Evolutionary conservation across 192 early-diverging fungal species (phyloP).

Genomic region (Linnemannia zychae): DNA sequence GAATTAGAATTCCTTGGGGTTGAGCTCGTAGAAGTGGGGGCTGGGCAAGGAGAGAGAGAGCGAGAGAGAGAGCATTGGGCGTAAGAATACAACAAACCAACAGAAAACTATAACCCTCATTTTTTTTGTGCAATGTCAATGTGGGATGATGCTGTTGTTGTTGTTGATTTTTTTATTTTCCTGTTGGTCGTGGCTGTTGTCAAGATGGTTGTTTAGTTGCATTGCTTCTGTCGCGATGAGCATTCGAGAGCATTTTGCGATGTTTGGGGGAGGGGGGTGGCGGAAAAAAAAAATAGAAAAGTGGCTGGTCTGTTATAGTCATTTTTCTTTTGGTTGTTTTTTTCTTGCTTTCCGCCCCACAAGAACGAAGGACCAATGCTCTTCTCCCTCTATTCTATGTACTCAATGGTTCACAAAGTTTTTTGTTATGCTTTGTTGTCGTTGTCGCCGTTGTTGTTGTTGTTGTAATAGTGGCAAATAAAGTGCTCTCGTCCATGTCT

Average conservation of each 20-base stretch:
- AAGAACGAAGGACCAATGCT: background rate
- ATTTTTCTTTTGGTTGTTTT: background rate
- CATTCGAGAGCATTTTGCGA: constrained; percentile 1
- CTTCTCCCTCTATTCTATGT: background rate
- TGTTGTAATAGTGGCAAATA: too few species aligned
- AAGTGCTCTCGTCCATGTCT: too few species aligned
- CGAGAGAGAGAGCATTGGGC: background rate
- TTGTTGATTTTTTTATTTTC: background rate
- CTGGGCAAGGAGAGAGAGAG: background rate
- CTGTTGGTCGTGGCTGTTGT: background rate
- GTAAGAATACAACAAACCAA: background rate
- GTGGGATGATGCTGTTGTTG: background rate
- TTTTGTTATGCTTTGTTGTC: too few species aligned
- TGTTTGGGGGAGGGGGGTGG: background rate
- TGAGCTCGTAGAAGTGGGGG: background rate
- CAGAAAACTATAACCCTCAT: background rate
- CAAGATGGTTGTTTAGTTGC: too few species aligned
- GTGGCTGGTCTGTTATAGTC: background rate
- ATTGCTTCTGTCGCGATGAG: background rate
- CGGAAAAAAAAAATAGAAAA: background rate
- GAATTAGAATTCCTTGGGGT: constrained; percentile 7
- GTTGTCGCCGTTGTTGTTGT: too few species aligned
- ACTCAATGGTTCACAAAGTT: too few species aligned
- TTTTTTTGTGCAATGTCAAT: background rate
- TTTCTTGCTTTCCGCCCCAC: background rate